Conservation (phyloP, 1,284 basidiomycete species). For the Cystobasidium sp. region DNA sequence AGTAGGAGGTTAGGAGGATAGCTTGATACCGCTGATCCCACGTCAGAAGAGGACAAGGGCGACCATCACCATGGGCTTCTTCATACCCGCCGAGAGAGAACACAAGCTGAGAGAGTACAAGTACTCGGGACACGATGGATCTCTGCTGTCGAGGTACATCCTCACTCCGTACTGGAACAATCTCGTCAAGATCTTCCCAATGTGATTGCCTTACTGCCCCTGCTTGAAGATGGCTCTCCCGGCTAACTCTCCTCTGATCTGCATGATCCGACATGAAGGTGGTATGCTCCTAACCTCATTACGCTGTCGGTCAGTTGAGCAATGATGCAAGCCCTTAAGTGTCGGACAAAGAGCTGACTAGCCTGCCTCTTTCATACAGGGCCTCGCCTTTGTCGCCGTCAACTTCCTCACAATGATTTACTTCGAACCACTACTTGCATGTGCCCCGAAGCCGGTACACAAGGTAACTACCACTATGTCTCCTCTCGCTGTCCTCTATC, state of each 20-base stretch:
- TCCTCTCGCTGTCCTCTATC: too few species aligned
- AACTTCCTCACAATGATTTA: conserved; percentile 84
- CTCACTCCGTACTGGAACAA: conserved; percentile 92
- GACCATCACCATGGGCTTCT: conserved; percentile 23
- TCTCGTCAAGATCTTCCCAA: conserved; percentile 90
- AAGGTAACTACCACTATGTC: too few species aligned
- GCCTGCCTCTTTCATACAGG: conserved; percentile 55
- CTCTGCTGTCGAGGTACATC: conserved; percentile 65
- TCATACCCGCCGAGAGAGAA: conserved; percentile 24
- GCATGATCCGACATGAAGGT: neutral
- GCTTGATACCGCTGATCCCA: too few species aligned
- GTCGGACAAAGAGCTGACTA: conserved; percentile 6
- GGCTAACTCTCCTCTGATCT: neutral
- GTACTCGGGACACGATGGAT: conserved; percentile 64
- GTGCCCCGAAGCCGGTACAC: conserved; percentile 51
- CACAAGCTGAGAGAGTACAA: conserved; percentile 62
- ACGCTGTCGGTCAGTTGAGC: conserved; percentile 65
- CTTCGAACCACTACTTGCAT: conserved; percentile 67
- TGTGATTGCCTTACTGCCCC: conserved; percentile 60
- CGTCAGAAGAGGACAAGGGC: too few species aligned
- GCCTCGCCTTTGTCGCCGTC: conserved; percentile 77
- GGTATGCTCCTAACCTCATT: conserved; percentile 73
- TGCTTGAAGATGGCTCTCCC: neutral
- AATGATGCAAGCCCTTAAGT: neutral
- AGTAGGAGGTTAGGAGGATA: too few species aligned